phyloP scores from a whole-genome alignment of 2,329 filamentous ascomycete species.

The Talaromyces sp. region DNA sequence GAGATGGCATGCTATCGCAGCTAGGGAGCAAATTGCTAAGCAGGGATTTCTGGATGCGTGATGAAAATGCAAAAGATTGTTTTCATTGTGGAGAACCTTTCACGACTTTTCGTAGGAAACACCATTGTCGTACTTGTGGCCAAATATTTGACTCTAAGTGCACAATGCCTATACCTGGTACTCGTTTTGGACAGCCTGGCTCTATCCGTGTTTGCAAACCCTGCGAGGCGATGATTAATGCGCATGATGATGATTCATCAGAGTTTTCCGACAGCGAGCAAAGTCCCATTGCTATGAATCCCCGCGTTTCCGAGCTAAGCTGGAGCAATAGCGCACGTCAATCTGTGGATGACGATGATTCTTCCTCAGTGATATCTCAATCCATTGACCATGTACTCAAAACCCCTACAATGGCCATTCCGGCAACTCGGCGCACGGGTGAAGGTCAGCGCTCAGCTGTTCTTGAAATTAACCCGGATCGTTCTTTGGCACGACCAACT shows the following conservation, averaged over 20 bases:
- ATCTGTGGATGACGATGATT: slow-evolving; percentile 51
- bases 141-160: slow-evolving; percentile 98
- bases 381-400: slow-evolving; percentile 50
- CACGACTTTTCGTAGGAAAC: slow-evolving; percentile 90
- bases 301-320: slow-evolving; percentile 64
- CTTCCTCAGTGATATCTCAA: slow-evolving; percentile 50
- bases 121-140: slow-evolving; percentile 93
- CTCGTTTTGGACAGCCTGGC: slow-evolving; percentile 82
- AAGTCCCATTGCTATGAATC: slow-evolving; percentile 64
- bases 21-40: slow-evolving; percentile 86
- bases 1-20: slow-evolving; percentile 53
- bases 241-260: slow-evolving; percentile 86
- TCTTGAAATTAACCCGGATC: slow-evolving; percentile 83
- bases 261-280: slow-evolving; percentile 77
- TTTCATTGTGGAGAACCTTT: slow-evolving; percentile 90
- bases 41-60: slow-evolving; percentile 98
- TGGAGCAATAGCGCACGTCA: slow-evolving; percentile 46
- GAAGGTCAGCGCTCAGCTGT: slow-evolving; percentile 85
- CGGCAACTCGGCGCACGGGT: slow-evolving; percentile 65
- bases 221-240: slow-evolving; percentile 87
- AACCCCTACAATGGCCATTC: slow-evolving; percentile 66
- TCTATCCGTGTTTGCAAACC: slow-evolving; percentile 89
- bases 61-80: slow-evolving; percentile 97
- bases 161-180: slow-evolving; percentile 85
- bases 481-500: slow-evolving; percentile 79